These are phyloP conservation scores for Earliella scabrosa DNA, from an alignment of 1,284 basidiomycete species.

Conservation along the genomic window DNA sequence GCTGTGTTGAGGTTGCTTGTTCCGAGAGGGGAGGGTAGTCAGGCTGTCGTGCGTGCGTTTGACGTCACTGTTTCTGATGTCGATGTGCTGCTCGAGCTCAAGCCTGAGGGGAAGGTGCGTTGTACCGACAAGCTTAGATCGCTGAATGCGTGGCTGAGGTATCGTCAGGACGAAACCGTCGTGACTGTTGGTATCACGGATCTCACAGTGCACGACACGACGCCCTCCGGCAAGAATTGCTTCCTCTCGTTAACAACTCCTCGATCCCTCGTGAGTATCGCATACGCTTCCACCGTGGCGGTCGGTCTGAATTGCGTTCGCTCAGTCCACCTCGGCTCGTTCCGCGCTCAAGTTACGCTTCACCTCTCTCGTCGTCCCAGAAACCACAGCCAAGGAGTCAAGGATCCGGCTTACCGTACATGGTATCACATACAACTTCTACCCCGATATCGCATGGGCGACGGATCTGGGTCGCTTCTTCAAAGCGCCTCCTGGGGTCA, in stretches of 20 bases:
- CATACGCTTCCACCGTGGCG: background rate
- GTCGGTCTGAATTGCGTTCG: background rate
- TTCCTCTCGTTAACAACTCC: constrained; percentile 56
- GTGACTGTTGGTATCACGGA: constrained; percentile 69
- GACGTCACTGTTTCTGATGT: constrained; percentile 67
- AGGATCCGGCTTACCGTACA: constrained; percentile 67
- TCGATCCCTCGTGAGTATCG: constrained; percentile 55
- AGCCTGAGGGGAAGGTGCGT: constrained; percentile 69
- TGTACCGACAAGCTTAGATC: background rate
- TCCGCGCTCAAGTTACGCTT: constrained; percentile 71
- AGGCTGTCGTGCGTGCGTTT: constrained; percentile 46
- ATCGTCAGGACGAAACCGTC: constrained; percentile 70
- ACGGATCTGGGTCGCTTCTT: constrained; percentile 68
- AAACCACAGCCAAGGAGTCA: constrained; percentile 80
- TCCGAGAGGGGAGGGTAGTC: constrained; percentile 36
- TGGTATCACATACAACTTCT: constrained; percentile 68
- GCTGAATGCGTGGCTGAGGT: background rate
- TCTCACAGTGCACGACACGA: constrained; percentile 54
- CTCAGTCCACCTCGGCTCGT: constrained; percentile 49
- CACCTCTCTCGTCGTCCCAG: constrained; percentile 66
- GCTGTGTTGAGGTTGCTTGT: constrained; percentile 49
- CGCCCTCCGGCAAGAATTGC: constrained; percentile 39
- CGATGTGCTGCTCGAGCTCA: constrained; percentile 67
- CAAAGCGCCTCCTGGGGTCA: constrained; percentile 87
- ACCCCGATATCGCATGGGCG: constrained; percentile 69